Conservation (phyloP, 306 rosid species). For the Cucurbita argyrosperma region DNA sequence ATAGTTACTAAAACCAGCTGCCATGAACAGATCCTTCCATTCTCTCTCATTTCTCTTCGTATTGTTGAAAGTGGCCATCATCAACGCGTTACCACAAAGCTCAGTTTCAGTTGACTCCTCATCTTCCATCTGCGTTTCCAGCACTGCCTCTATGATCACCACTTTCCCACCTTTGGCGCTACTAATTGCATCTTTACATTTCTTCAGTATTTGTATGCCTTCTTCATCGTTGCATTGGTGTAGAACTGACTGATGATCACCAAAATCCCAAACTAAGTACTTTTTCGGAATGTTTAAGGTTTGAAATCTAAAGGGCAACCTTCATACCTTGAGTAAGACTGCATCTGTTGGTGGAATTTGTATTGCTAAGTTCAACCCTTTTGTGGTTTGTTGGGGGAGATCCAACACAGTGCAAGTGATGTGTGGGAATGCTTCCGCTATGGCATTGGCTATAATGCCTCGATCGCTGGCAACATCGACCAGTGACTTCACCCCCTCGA, state of each 20-base stretch:
- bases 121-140: constrained; percentile 12
- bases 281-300: no score
- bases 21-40: constrained; percentile 33
- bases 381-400: constrained; percentile 16
- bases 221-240: constrained; percentile 27
- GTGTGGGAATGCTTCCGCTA: constrained; percentile 18
- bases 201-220: constrained; percentile 6
- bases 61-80: constrained; percentile 26
- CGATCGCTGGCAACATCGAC: constrained; percentile 37
- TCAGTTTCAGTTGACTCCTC: constrained; percentile 16
- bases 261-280: not conserved
- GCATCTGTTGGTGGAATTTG: constrained; percentile 17
- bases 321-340: constrained; percentile 12
- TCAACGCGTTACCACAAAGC: constrained; percentile 27
- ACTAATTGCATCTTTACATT: constrained; percentile 15
- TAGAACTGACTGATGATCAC: constrained; percentile 12
- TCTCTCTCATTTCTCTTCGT: constrained; percentile 31
- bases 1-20: constrained; percentile 40
- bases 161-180: constrained; percentile 12
- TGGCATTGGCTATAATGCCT: constrained; percentile 20
- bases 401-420: constrained; percentile 21
- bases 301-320: no score
- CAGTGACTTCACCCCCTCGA: constrained; percentile 20
- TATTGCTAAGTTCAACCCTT: constrained; percentile 1
- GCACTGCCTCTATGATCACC: constrained; percentile 15